Evolutionary conservation across 495 filamentous ascomycete genomes (phyloP).

Genomic region (Lasiosphaeria hispida): DNA sequence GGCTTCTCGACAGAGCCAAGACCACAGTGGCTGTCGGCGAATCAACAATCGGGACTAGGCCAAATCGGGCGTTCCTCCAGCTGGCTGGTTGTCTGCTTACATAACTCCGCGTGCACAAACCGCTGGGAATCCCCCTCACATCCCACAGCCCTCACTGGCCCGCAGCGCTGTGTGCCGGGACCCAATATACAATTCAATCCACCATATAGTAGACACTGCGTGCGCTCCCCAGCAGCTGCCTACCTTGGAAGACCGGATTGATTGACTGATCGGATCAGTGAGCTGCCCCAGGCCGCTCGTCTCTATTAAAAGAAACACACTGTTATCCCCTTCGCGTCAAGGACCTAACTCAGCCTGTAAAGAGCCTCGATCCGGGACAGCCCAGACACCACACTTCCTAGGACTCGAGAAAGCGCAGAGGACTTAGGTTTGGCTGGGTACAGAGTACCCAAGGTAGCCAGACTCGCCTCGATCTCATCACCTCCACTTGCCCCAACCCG

Average conservation of each 20-base stretch:
- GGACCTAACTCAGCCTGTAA: too few species aligned
- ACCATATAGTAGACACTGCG: constrained; percentile 21
- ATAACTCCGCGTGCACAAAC: background rate
- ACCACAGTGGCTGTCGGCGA: background rate
- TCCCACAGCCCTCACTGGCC: background rate
- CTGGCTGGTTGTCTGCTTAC: constrained; percentile 6
- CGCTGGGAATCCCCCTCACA: background rate
- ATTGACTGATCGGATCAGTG: constrained; percentile 17
- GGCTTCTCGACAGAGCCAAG: too few species aligned
- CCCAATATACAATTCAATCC: constrained; percentile 21
- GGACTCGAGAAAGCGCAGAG: too few species aligned
- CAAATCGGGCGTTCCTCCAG: constrained; percentile 8
- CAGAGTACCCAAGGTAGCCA: too few species aligned
- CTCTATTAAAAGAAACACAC: constrained; percentile 27
- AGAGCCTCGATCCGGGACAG: background rate
- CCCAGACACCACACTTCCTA: too few species aligned
- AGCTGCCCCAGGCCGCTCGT: background rate
- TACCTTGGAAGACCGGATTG: constrained; percentile 27
- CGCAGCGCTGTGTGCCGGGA: constrained; percentile 9
- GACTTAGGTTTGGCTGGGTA: too few species aligned
- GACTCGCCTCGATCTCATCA: too few species aligned
- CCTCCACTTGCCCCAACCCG: too few species aligned
- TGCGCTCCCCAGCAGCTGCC: constrained; percentile 22
- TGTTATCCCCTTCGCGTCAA: too few species aligned
- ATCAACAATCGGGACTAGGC: constrained; percentile 10